These are phyloP conservation scores for Oryza australiensis DNA, from an alignment of 176 grass and related monocot genomes.

Conservation along the genomic window DNA sequence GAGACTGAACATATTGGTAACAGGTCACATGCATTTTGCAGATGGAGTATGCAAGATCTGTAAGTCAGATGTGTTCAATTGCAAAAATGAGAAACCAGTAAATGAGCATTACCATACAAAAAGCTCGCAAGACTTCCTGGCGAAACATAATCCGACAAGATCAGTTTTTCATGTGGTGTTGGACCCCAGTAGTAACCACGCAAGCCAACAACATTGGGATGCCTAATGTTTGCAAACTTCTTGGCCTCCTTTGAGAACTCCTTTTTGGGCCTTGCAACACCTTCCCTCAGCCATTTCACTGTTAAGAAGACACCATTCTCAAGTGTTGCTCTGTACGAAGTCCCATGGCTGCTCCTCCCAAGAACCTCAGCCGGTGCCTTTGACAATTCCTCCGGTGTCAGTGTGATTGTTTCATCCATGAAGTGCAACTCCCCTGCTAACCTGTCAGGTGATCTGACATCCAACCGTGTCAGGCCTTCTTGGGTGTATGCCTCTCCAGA, in stretches of 20 bases:
- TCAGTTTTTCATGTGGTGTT: conserved; percentile 93
- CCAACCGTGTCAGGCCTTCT: conserved; percentile 70
- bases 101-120: conserved; percentile 73
- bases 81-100: neutral
- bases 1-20: neutral
- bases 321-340: conserved; percentile 86
- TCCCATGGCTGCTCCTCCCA: conserved; percentile 97
- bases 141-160: conserved; percentile 87
- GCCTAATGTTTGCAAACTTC: conserved; percentile 93
- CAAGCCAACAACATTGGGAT: conserved; percentile 93
- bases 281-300: conserved; percentile 97
- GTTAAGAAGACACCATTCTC: conserved; percentile 95
- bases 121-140: conserved; percentile 92
- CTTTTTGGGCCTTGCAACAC: conserved; percentile 87
- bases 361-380: conserved; percentile 89
- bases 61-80: neutral
- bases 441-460: conserved; percentile 79
- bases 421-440: conserved; percentile 87
- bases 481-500: conserved; percentile 60
- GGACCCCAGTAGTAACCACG: conserved; percentile 98
- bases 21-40: neutral
- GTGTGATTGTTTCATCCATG: conserved; percentile 91
- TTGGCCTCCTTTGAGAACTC: conserved; percentile 95
- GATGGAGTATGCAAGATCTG: neutral
- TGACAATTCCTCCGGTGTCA: conserved; percentile 89